Base-by-base conservation (phyloP, 1,284 basidiomycete genomes). In the Exobasidium rhododendri region DNA sequence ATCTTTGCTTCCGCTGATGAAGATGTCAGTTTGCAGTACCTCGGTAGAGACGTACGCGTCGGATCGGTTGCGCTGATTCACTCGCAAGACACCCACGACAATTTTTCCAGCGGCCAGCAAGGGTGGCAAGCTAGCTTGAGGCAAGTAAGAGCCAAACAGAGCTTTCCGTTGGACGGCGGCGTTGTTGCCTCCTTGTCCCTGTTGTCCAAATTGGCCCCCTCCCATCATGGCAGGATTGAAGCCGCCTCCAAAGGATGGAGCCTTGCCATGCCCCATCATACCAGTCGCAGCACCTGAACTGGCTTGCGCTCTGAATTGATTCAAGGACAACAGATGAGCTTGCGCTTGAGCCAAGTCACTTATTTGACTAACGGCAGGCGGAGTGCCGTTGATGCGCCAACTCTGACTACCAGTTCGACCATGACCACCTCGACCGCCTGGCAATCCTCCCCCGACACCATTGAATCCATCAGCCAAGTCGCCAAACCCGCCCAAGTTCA, bases 1-100 rank as follows among this genome's bases (percentile, higher is more conserved):
- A 81, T 99, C 96, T 80, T 97, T 97, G 55, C 94, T 97, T 32
- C 94, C 94, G 62, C 78, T 80, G 60, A 81, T 82, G 79, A 97
- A 99, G 80, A 99, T 98, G 80, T 99, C 96, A 63, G 93, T 92
- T 77, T 98, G 96, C 59, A 99, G 83, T 30, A 97, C 94, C 80
- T 98, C 96, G 26, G 94, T 98, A n/a, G 94, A 90, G 63, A 99
- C 94, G 80, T 97, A 99, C 4, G 96, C 96, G 81, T 99, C 96
- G 26, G 94, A 97, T 60, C 96, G 87, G 81, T 97, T 97, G 75
- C 96, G 90, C 83, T 99, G 98, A 84, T 99, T 98, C 74, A 99
- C 94, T 56, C 96, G 89, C 57, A 99, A 83, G 57, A 97, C 92
- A 67, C 96, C 96, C 61, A 98, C 94, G 63, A 99, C 96, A 52